Evolutionary conservation across 2,329 filamentous ascomycete species (phyloP).

Genomic region (Xylariaceae sp.): DNA sequence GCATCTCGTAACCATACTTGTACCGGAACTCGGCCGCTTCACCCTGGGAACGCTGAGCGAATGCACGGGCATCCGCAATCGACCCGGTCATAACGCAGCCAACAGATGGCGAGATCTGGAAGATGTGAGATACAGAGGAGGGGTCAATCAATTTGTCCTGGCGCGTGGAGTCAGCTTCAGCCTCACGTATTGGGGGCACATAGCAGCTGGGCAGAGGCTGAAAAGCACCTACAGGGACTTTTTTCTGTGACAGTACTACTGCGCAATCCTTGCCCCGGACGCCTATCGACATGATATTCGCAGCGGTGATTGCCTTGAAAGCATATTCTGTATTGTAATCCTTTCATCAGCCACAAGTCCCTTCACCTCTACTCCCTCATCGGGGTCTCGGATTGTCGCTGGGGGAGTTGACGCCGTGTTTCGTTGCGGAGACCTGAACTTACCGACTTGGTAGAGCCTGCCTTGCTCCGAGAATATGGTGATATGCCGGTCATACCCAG

Average conservation of each 20-base stretch:
- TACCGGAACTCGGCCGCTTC: conserved; percentile 98
- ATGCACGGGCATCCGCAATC: conserved; percentile 94
- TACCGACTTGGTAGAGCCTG: conserved; percentile 99
- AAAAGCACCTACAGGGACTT: conserved; percentile 82
- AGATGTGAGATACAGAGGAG: conserved; percentile 94
- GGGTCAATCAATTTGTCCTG: conserved; percentile 99
- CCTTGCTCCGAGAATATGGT: conserved; percentile 99
- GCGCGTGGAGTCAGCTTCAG: conserved; percentile 42
- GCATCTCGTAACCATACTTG: conserved; percentile 99
- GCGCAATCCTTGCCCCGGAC: conserved; percentile 96
- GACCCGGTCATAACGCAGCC: conserved; percentile 99
- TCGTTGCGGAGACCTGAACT: conserved; percentile 47
- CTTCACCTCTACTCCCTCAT: conserved; percentile 21
- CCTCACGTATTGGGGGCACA: conserved; percentile 20
- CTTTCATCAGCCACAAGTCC: conserved; percentile 31
- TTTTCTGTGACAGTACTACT: conserved; percentile 98
- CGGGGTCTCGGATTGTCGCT: conserved; percentile 10
- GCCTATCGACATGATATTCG: conserved; percentile 98
- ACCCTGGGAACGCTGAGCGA: conserved; percentile 88
- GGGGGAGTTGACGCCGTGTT: conserved; percentile 20
- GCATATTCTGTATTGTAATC: conserved; percentile 80
- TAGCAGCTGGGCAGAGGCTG: conserved; percentile 26
- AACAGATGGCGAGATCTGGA: conserved; percentile 93
- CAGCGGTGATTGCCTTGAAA: conserved; percentile 99
- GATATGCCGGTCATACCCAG: conserved; percentile 97